Evolutionary conservation across 2,329 filamentous ascomycete genomes (phyloP).

Genomic region (Metarhizium guizhouense): DNA sequence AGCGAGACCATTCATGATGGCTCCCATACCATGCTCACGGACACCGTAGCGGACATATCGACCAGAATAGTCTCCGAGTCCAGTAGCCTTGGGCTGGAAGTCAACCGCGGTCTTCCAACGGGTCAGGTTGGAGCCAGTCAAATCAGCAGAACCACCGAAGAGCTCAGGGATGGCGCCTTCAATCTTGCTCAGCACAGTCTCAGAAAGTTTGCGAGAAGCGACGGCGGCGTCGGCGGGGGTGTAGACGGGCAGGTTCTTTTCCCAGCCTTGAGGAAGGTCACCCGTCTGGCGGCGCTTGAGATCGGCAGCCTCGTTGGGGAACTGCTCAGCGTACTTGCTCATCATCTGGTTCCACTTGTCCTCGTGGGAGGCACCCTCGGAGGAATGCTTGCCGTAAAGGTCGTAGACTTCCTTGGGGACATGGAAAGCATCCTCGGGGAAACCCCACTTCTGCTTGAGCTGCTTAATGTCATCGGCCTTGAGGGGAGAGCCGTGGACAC

Average conservation of each 20-base stretch:
- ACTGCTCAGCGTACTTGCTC: slow-evolving; percentile 72
- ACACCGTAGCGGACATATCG: slow-evolving; percentile 92
- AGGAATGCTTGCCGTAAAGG: slow-evolving; percentile 72
- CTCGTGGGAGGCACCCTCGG: slow-evolving; percentile 81
- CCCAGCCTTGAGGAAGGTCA: slow-evolving; percentile 91
- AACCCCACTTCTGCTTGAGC: slow-evolving; percentile 92
- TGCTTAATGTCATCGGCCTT: slow-evolving; percentile 91
- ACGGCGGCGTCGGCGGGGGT: slow-evolving; percentile 75
- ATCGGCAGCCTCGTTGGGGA: slow-evolving; percentile 72
- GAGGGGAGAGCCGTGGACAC: slow-evolving; percentile 91
- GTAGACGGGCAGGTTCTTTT: slow-evolving; percentile 87
- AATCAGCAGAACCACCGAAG: slow-evolving; percentile 89
- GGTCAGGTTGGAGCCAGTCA: slow-evolving; percentile 98
- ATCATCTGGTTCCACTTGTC: slow-evolving; percentile 93
- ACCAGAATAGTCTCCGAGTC: slow-evolving; percentile 81
- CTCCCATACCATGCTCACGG: slow-evolving; percentile 85
- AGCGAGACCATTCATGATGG: slow-evolving; percentile 88
- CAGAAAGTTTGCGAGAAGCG: slow-evolving; percentile 92
- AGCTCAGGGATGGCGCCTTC: slow-evolving; percentile 79
- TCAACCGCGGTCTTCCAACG: slow-evolving; percentile 95
- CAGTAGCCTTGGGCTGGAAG: slow-evolving; percentile 84
- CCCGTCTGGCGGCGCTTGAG: slow-evolving; percentile 70
- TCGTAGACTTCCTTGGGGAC: slow-evolving; percentile 96
- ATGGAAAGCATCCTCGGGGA: slow-evolving; percentile 85
- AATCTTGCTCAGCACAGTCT: slow-evolving; percentile 85